These are phyloP conservation scores for Exophiala viscosa DNA, from an alignment of 2,329 filamentous ascomycete species.

Conservation along the genomic window DNA sequence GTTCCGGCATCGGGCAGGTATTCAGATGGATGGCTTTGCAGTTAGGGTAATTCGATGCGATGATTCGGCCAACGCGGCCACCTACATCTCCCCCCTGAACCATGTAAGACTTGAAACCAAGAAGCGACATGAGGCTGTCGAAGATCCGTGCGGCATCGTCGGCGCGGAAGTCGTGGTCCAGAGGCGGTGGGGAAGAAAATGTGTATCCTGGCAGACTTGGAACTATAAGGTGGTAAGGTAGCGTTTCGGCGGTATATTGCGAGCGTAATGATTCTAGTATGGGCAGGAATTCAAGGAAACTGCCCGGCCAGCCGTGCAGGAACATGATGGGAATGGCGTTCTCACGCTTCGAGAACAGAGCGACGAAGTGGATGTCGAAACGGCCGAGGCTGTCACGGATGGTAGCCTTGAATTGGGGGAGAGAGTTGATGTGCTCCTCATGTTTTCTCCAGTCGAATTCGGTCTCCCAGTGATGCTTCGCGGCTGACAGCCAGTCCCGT, in stretches of 20 bases:
- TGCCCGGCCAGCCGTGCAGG: constrained; percentile 40
- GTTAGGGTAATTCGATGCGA: constrained; percentile 41
- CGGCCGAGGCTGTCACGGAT: constrained; percentile 38
- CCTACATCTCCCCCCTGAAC: constrained; percentile 58
- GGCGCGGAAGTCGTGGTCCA: constrained; percentile 42
- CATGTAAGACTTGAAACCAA: constrained; percentile 55
- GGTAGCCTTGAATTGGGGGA: constrained; percentile 47
- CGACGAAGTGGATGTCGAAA: constrained; percentile 52
- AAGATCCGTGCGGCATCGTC: constrained; percentile 44
- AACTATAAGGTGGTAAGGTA: constrained; percentile 57
- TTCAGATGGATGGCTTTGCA: constrained; percentile 38
- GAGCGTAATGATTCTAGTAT: constrained; percentile 46
- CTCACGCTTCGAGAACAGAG: constrained; percentile 50
- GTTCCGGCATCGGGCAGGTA: not conserved
- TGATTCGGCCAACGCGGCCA: constrained; percentile 40
- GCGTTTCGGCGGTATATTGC: constrained; percentile 46
- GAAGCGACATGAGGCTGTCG: constrained; percentile 49
- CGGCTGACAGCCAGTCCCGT: constrained; percentile 14
- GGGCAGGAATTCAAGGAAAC: constrained; percentile 55
- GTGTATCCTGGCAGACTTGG: constrained; percentile 55
- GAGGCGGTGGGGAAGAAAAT: constrained; percentile 47
- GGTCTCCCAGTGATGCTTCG: constrained; percentile 11
- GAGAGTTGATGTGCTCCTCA: constrained; percentile 46
- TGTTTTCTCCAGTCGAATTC: constrained; percentile 16
- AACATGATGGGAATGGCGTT: constrained; percentile 52